A percentile compares a stretch with the other conserved stretches of the same genome.
These are phyloP conservation scores for Boechera retrofracta DNA, from an alignment of 345 rosid species.

Conservation along the genomic window DNA sequence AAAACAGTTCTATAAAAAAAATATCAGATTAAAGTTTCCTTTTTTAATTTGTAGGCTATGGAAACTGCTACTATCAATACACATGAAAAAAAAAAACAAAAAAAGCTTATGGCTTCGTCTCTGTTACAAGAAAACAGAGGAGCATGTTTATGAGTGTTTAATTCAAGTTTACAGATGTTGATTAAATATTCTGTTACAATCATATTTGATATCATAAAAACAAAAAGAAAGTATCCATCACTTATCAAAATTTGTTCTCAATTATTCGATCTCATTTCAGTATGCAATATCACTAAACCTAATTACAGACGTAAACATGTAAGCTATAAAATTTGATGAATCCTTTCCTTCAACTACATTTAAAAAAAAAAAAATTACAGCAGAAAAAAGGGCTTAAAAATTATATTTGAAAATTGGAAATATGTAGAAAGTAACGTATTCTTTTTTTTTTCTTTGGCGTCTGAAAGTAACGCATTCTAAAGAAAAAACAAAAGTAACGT, in stretches of 20 bases:
- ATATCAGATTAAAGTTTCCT: neutral
- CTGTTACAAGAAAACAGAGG: conserved; percentile 18
- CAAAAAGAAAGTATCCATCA: neutral
- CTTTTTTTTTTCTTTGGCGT: neutral
- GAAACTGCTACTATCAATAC: conserved; percentile 54
- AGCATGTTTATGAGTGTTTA: conserved; percentile 5
- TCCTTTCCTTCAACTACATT: no score
- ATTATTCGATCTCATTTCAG: neutral
- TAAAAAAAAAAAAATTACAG: neutral
- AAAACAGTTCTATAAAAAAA: neutral
- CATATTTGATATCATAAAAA: neutral
- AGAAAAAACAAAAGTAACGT: neutral
- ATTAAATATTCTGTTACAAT: conserved; percentile 2
- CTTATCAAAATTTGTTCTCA: neutral
- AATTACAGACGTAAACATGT: neutral
- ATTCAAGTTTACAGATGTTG: neutral
- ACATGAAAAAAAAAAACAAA: conserved; percentile 9
- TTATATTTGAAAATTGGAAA: neutral
- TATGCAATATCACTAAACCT: neutral
- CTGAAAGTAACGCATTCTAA: conserved; percentile 9
- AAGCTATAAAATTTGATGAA: no score
- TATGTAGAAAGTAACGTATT: neutral
- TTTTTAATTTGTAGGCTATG: conserved; percentile 53
- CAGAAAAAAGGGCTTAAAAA: neutral
- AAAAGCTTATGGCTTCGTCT: neutral